These are phyloP conservation scores for Ceriops tagal DNA, from an alignment of 345 rosid species.

Conservation along the genomic window DNA sequence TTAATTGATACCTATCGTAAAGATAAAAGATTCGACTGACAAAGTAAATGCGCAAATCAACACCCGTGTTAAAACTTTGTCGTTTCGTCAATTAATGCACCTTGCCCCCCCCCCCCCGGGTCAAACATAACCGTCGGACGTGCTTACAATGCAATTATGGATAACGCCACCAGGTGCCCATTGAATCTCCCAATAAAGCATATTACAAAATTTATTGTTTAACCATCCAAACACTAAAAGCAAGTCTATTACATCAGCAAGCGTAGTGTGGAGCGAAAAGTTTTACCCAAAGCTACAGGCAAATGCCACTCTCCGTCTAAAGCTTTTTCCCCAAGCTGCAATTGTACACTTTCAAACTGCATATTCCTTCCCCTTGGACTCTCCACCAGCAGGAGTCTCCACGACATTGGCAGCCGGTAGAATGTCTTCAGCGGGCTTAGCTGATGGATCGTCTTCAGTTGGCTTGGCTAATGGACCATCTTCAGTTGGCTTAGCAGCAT, in stretches of 20 bases:
- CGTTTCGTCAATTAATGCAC: too few relatives aligned
- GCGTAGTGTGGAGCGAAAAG: not conserved
- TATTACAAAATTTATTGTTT: conserved; percentile 15
- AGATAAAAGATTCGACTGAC: too few relatives aligned
- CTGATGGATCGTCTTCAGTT: conserved; percentile 41
- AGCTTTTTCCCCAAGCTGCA: not conserved
- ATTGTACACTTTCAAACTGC: not conserved
- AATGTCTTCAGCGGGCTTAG: conserved; percentile 40
- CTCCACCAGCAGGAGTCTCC: conserved; percentile 27
- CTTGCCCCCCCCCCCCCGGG: too few relatives aligned
- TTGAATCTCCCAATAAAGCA: conserved; percentile 6
- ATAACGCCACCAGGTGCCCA: not conserved
- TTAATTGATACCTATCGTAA: too few relatives aligned
- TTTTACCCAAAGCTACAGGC: conserved; percentile 9
- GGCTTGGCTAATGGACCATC: conserved; percentile 22
- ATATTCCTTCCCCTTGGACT: conserved; percentile 36
- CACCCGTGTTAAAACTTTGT: too few relatives aligned
- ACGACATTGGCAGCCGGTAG: conserved; percentile 26
- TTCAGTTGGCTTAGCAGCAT: conserved; percentile 13
- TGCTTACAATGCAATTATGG: too few relatives aligned
- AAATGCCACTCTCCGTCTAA: conserved; percentile 8
- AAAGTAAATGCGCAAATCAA: too few relatives aligned
- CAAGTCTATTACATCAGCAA: conserved; percentile 16
- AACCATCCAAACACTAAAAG: not conserved
- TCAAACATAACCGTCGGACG: too few relatives aligned